These are phyloP conservation scores for Zalaria sp. DNA, from an alignment of 2,329 filamentous ascomycete genomes.

Conservation along the genomic window DNA sequence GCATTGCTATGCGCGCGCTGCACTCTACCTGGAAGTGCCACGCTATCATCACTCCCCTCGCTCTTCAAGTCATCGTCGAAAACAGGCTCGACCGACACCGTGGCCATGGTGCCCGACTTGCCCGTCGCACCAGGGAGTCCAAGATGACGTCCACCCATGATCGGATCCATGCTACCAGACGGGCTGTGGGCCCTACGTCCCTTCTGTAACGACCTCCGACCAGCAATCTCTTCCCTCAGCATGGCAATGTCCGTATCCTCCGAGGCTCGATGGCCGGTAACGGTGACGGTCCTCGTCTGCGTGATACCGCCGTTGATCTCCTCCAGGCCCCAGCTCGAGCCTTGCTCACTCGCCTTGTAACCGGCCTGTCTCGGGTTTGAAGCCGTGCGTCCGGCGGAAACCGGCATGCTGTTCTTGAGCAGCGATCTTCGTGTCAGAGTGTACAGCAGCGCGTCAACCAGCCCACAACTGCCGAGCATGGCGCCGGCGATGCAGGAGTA, in stretches of 20 bases:
- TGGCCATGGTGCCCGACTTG: background rate
- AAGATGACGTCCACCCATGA: conserved; percentile 1
- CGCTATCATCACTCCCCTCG: background rate
- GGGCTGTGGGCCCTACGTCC: background rate
- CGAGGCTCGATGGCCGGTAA: conserved; percentile 4
- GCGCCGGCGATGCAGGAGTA: conserved; percentile 38
- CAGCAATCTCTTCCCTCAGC: background rate
- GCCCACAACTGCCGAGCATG: conserved; percentile 44
- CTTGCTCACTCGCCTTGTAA: conserved; percentile 2
- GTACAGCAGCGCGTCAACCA: conserved; percentile 45
- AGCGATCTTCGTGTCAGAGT: conserved; percentile 42
- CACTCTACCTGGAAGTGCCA: too few relatives aligned
- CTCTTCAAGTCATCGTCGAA: background rate
- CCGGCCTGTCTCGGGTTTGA: conserved; percentile 1
- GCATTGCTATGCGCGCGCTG: too few relatives aligned
- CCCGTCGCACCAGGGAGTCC: background rate
- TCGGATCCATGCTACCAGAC: conserved; percentile 8
- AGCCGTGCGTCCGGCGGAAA: background rate
- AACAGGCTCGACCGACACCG: background rate
- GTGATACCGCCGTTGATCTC: conserved; percentile 13
- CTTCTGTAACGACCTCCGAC: background rate
- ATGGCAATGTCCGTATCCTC: background rate
- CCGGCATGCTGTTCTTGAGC: conserved; percentile 26
- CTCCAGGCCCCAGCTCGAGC: conserved; percentile 5
- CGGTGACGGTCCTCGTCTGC: conserved; percentile 14